phyloP scores from a whole-genome alignment of 2,329 filamentous ascomycete genomes.

The Phaeosphaeria sp. region DNA sequence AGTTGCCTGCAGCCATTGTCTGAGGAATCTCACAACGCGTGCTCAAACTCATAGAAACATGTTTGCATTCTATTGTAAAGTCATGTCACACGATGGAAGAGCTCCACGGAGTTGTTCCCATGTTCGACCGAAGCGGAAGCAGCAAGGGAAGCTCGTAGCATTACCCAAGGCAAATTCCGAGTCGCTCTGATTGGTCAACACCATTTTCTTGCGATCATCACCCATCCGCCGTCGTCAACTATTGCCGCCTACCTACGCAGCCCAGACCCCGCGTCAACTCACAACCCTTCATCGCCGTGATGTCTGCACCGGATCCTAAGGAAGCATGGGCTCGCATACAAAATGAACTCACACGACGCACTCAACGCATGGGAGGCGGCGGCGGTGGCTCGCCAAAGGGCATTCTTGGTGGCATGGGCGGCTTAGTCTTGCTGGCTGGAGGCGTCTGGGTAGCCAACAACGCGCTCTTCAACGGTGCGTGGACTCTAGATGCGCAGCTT shows the following conservation, averaged over 20 bases:
- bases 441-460: constrained; percentile 65
- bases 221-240: constrained; percentile 19
- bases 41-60: background rate
- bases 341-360: constrained; percentile 61
- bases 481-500: background rate
- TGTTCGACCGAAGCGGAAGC: constrained; percentile 8
- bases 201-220: constrained; percentile 38
- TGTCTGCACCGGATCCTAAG: constrained; percentile 61
- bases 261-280: constrained; percentile 43
- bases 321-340: constrained; percentile 72
- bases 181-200: constrained; percentile 34
- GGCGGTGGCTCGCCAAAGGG: constrained; percentile 57
- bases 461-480: constrained; percentile 71
- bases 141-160: constrained; percentile 10
- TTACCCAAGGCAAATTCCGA: constrained; percentile 5
- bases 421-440: constrained; percentile 61
- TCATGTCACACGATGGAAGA: background rate
- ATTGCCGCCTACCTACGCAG: constrained; percentile 31
- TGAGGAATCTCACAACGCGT: constrained; percentile 3
- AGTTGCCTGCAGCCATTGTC: constrained; percentile 17
- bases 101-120: background rate
- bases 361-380: constrained; percentile 56
- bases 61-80: background rate
- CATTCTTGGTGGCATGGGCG: constrained; percentile 62
- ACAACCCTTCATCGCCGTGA: constrained; percentile 20